Percentiles rank a stretch among this genome's conserved stretches.
Conservation (phyloP, 176 grass and related monocot genomes). For the Melocanna baccifera region DNA sequence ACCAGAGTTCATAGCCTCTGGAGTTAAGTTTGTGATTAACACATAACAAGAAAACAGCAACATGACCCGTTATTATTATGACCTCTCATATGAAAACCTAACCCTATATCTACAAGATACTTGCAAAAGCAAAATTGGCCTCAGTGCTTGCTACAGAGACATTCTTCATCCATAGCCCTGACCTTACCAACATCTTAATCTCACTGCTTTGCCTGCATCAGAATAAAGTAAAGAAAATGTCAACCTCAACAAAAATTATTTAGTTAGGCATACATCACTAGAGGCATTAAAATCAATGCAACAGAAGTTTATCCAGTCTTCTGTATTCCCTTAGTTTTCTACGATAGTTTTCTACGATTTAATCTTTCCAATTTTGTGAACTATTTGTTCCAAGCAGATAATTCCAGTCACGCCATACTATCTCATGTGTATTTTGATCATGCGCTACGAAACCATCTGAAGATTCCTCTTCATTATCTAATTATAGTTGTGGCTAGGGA, state of each 20-base stretch:
- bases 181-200: neutral
- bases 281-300: neutral
- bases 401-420: neutral
- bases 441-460: neutral
- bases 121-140: constrained; percentile 51
- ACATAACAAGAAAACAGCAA: constrained; percentile 37
- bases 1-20: constrained; percentile 1
- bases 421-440: neutral
- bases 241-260: neutral
- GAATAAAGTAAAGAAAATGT: constrained; percentile 2
- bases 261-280: neutral
- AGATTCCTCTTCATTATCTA: neutral
- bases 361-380: neutral
- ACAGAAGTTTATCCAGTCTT: neutral
- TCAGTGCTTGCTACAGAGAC: constrained; percentile 42
- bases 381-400: neutral
- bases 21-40: constrained; percentile 21
- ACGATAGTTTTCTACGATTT: neutral
- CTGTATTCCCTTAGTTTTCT: neutral
- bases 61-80: constrained; percentile 31
- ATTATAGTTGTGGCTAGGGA: too few relatives aligned
- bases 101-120: constrained; percentile 45
- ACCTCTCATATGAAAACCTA: constrained; percentile 27
- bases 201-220: constrained; percentile 60
- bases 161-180: constrained; percentile 20